Evolutionary conservation across 2,329 filamentous ascomycete species (phyloP), one percentile per base, ranked within the genome.

Genomic region (Alternaria ventricosa): DNA sequence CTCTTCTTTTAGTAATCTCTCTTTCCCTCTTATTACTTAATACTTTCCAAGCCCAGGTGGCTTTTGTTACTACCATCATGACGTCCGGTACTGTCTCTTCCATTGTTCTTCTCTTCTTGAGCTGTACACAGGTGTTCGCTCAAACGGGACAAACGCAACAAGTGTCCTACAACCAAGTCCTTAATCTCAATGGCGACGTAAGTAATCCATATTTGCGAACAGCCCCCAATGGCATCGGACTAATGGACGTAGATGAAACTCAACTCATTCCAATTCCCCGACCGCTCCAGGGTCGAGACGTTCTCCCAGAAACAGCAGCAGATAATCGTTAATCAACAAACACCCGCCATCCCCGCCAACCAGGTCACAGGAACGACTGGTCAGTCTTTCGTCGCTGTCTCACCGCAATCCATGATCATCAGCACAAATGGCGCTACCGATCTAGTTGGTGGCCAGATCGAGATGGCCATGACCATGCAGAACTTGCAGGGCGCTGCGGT

Each of bases 271-370:
- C 56, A 70, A 45, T 80, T 80, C 55, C 78, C 77, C 10, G 78
- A 80, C 63, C 71, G 76, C 47, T 79, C 77, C 36, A 77, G 73
- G 60, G 63, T 80, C 36, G 78, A 80, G 67, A 79, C 77, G 2
- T 79, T 78, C 57, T 79, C 77, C 4, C 78, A 80, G 54, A 79
- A 72, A 50, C 78, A 80, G 59, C 77, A 77, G 36, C 78, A 80
- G 57, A 65, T 80, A 75, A 78, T 80, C 25, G 78, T 80, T 74
- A 80, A 80, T 78, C 78, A 80, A 67, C 74, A 80, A 65, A 72
- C 69, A 28, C 73, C 75, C 10, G 66, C 78, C 6, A 71, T 80
- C 20, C 71, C 75, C 8, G 70, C 75, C 12, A 79, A 78, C 65
- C 76, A 79, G 58, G 76, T 80, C 46, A 78, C 77, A 20, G 78